Conservation (phyloP, 2,329 filamentous ascomycete species). For the Hypoxylon sp. region DNA sequence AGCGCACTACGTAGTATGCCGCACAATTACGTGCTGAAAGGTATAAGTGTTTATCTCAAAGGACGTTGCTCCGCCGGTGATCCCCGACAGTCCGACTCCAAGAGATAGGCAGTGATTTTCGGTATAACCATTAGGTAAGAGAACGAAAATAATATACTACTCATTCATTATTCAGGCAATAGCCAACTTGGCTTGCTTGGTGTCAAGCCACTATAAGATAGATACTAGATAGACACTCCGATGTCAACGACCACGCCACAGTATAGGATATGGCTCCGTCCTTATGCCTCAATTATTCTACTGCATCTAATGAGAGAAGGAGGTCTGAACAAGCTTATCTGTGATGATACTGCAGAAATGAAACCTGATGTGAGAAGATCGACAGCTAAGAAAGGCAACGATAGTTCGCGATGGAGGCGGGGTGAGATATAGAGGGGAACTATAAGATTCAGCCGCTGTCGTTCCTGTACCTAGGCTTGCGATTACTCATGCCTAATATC, state of each 20-base stretch:
- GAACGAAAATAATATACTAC: not conserved
- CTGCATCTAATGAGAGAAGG: conserved; percentile 1
- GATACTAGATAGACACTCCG: not conserved
- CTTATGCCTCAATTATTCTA: conserved; percentile 4
- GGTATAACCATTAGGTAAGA: conserved; percentile 9
- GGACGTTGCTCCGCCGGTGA: not conserved
- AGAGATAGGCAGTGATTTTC: conserved; percentile 3
- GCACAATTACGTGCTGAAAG: not conserved
- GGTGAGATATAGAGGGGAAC: not conserved
- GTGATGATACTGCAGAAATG: conserved; percentile 27
- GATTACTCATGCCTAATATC: conserved; percentile 2
- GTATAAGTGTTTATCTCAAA: not conserved
- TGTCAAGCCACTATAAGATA: not conserved
- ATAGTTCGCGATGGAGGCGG: not conserved
- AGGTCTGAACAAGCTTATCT: conserved; percentile 17
- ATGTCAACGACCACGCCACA: conserved; percentile 15
- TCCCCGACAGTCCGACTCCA: not conserved
- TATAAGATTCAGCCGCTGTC: not conserved
- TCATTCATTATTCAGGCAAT: not conserved
- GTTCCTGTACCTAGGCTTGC: not conserved
- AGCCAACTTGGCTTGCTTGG: not conserved
- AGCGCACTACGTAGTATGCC: not conserved
- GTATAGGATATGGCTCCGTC: not conserved
- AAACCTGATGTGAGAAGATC: conserved; percentile 19
- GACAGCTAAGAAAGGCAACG: conserved; percentile 15